Conservation (phyloP, 2,329 filamentous ascomycete species). For the Diaporthe citriasiana region DNA sequence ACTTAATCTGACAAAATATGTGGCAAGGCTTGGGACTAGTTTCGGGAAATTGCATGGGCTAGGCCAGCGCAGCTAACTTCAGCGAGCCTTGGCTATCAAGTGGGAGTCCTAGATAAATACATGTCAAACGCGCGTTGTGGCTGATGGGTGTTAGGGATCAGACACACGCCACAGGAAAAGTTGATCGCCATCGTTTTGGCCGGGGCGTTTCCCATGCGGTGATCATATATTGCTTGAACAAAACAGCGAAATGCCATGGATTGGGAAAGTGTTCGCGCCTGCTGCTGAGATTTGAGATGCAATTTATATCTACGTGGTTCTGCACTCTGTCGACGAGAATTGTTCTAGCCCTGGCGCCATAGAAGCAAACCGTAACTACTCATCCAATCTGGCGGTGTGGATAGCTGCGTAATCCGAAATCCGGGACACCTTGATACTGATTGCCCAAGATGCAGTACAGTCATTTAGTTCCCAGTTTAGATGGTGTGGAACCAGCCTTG, state of each 20-base stretch:
- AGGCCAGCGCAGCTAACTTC: background rate
- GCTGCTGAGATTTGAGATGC: background rate
- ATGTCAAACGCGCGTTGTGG: rapidly evolving
- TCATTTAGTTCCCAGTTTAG: background rate
- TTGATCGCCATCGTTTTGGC: background rate
- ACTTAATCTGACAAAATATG: background rate
- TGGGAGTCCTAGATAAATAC: background rate
- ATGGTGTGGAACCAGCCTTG: background rate
- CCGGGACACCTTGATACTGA: background rate
- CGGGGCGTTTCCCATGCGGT: background rate
- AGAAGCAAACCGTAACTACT: background rate
- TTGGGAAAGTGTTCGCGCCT: no score
- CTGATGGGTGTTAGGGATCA: background rate
- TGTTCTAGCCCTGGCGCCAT: background rate
- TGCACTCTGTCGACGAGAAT: no score
- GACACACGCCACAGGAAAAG: background rate
- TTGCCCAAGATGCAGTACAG: background rate
- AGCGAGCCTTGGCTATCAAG: background rate
- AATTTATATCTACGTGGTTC: no score
- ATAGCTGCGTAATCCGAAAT: background rate
- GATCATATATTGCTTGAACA: background rate
- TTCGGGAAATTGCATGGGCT: background rate
- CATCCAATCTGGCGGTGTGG: background rate
- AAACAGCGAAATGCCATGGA: background rate
- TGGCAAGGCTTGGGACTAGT: background rate